Percentiles rank a stretch among this genome's conserved stretches.
Evolutionary conservation across 441 rosid species (phyloP).

Genomic region (Erysimum pusillum): DNA sequence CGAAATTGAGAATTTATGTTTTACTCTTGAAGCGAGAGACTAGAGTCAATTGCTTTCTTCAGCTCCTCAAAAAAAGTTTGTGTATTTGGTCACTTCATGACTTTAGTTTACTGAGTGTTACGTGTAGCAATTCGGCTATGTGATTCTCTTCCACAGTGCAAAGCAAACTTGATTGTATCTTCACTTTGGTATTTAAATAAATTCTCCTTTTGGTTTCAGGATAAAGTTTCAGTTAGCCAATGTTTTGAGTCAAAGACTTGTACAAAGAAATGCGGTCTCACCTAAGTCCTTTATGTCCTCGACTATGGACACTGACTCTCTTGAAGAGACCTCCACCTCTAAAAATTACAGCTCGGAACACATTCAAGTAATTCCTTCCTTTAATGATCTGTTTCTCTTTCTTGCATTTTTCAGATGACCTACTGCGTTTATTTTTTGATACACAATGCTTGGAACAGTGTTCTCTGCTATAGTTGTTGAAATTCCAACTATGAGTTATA

Average conservation of each 20-base stretch:
- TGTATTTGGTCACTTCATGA: not conserved
- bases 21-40: constrained; percentile 15
- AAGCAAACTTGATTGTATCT: constrained; percentile 10
- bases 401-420: constrained; percentile 19
- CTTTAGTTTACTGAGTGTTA: not conserved
- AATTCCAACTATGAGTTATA: not conserved
- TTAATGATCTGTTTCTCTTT: not conserved
- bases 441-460: not conserved
- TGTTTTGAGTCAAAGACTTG: constrained; percentile 49
- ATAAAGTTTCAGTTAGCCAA: constrained; percentile 51
- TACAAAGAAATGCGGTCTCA: constrained; percentile 53
- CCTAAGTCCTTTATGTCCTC: constrained; percentile 82
- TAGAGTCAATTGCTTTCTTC: constrained; percentile 25
- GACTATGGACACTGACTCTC: constrained; percentile 61
- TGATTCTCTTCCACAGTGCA: constrained; percentile 16
- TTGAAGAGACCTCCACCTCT: constrained; percentile 65
- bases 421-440: constrained; percentile 2
- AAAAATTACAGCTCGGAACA: constrained; percentile 86
- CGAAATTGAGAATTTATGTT: constrained; percentile 10
- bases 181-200: not conserved
- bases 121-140: not conserved
- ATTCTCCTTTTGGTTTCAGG: constrained; percentile 52
- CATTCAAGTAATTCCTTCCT: constrained; percentile 80
- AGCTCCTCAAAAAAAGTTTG: not conserved
- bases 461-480: not conserved